Evolutionary conservation across 208 protist species (phyloP), one percentile per base, ranked within the genome.

Genomic region (Acanthamoeba lenticulata): DNA sequence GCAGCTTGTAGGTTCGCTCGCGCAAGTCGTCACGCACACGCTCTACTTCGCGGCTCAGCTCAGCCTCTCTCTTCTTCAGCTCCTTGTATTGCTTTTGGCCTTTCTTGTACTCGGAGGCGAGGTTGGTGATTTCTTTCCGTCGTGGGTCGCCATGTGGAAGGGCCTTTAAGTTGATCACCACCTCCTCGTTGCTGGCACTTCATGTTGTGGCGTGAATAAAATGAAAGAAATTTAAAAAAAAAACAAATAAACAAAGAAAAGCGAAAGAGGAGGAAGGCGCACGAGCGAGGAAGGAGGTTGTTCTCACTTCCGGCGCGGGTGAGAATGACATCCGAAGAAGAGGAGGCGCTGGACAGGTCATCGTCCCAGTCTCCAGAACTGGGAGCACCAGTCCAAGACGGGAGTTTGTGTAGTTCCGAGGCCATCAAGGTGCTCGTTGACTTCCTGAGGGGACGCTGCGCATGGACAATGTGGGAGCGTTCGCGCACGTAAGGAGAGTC

Each of bases 351-450:
- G 74, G 62, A 72, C 21, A 7, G 62, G 62, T 85, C 74, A 57
- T 85, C 74, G 74, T 85, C 74, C 74, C 74, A 85, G 74, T 85
- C 74, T 32, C 74, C 74, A 57, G 74, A 57, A 36, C 44, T 57
- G 74, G 74, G 74, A 9, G 40, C 1, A n/a, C n/a, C n/a, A 13
- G 44, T 85, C 74, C 74, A 85, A 7, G 74, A 85, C 2, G 67
- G 15, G 17, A n/a, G 27, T 44, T 34, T 6, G 13, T 77, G 67
- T 44, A 34, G 27, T 6, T 77, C 67, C 36, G 67, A 44, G 34
- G 38, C 67, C 38, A 38, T 77, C 9, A 32, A 4, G n/a, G 21
- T 21, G 34, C 57, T 34, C 6, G 57, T 67, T 29, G 57, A 17
- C 4, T 15, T 62, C 55, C 1, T 24, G 47, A 15, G 15, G 47